Percentiles rank a stretch among this genome's conserved stretches.
Evolutionary conservation across 805 yeast genomes (phyloP).

Genomic region (Candida dajiaensis): DNA sequence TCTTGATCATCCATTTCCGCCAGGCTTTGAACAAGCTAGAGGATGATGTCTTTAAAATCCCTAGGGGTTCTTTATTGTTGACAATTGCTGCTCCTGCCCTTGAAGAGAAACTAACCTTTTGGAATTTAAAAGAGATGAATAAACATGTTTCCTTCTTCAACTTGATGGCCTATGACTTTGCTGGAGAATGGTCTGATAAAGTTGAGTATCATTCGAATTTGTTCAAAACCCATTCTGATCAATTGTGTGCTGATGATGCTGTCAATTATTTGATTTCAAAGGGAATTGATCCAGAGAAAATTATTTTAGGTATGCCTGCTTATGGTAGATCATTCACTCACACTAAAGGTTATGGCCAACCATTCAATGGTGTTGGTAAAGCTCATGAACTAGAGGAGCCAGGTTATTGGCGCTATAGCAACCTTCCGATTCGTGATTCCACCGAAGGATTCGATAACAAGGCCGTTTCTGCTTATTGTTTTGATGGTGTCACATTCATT

Average conservation of each 20-base stretch:
- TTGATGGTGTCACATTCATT: constrained; percentile 37
- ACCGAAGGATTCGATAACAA: constrained; percentile 46
- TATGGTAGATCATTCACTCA: constrained; percentile 61
- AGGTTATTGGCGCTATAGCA: constrained; percentile 50
- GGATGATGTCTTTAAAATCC: constrained; percentile 10
- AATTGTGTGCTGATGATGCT: constrained; percentile 43
- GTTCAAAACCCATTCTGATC: constrained; percentile 31
- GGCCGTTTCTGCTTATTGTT: constrained; percentile 51
- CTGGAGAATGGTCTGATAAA: constrained; percentile 66
- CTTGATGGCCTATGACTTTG: constrained; percentile 86
- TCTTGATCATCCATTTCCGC: not conserved
- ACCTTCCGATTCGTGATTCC: constrained; percentile 41
- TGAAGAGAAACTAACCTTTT: constrained; percentile 33
- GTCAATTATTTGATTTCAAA: constrained; percentile 35
- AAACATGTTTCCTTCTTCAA: constrained; percentile 64
- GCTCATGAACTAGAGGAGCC: constrained; percentile 35
- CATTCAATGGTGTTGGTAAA: constrained; percentile 39
- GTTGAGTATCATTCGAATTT: constrained; percentile 72
- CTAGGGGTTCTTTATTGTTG: constrained; percentile 35
- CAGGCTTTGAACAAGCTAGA: not conserved
- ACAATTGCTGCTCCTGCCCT: constrained; percentile 79
- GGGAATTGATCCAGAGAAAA: constrained; percentile 43
- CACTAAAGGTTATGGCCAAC: constrained; percentile 35
- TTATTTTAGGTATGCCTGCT: constrained; percentile 81
- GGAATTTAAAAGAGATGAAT: constrained; percentile 52